Base-by-base conservation (phyloP, 306 rosid species). In the Geum urbanum region DNA sequence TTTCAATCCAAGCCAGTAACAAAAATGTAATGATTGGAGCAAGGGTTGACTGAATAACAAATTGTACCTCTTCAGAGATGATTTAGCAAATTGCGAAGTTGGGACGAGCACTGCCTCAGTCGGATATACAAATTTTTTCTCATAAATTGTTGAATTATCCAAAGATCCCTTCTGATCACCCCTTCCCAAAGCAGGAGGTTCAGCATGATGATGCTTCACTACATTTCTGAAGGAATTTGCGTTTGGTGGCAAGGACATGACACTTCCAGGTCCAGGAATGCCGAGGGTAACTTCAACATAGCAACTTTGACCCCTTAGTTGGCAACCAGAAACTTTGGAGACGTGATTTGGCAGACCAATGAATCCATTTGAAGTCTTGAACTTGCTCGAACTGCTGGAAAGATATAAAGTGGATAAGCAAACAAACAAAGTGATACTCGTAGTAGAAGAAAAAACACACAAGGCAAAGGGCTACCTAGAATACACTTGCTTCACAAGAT, bases 61-160 rank as follows among this genome's bases (percentile, higher is more conserved):
- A 13, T 68, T 53, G 69, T 78, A 92, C 99, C 96, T 91, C 84
- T 83, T 87, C 80, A 94, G 75, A 76, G 99, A 94, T 40, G 95
- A 88, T 78, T 89, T 84, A 45, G 91, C 87, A 79, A 80, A 83
- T 62, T 84, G 96, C 78, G 88, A 79, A 72, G 91, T 74, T 22
- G 97, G 97, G 69, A 88, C 92, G 75, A 94, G 88, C 74, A 94
- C 97, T 22, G 97, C 92, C 82, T 90, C 97, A 14, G 96, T 82
- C 19, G 99, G 95, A 82, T 91, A 94, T 60, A 94, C 81, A 81
- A 91, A 88, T 72, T 89, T 87, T 72, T 84, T 94, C 74, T 83
- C 90, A 79, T 80, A 78, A 78, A 75, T 78, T 50, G 87, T 68
- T 57, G 80, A 70, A 71, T 84, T 82, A 69, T 86, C 83, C 15